phyloP scores from a whole-genome alignment of 192 early-diverging fungal genomes.

The Podila epicladia region DNA sequence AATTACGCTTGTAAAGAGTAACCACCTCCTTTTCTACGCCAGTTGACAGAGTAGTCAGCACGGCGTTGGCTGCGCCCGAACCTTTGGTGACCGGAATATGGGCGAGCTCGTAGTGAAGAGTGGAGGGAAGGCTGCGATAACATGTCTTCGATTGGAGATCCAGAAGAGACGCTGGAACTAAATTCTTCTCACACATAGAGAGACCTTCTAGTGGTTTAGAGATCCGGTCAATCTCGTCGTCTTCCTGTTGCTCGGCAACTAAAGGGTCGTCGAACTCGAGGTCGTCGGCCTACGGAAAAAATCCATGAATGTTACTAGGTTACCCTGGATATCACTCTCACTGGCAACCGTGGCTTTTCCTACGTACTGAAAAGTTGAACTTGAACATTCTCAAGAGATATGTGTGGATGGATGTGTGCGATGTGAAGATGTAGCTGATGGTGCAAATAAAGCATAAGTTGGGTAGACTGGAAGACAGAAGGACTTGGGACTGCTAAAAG shows the following conservation, averaged over 20 bases:
- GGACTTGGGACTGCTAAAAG: constrained; percentile 8
- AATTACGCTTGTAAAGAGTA: constrained; percentile 72
- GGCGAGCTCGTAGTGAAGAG: constrained; percentile 41
- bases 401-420: background rate
- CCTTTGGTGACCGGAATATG: constrained; percentile 36
- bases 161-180: constrained; percentile 33
- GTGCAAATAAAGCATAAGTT: constrained; percentile 1
- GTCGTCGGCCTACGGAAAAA: constrained; percentile 29
- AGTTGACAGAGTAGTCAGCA: constrained; percentile 19
- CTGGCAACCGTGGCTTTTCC: too few species aligned
- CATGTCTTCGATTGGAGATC: constrained; percentile 24
- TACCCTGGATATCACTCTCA: too few species aligned
- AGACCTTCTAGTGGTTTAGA: constrained; percentile 23
- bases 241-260: constrained; percentile 17
- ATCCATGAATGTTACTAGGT: background rate
- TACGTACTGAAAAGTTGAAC: constrained; percentile 48
- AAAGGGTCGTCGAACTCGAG: constrained; percentile 39
- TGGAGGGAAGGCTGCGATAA: constrained; percentile 23
- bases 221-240: constrained; percentile 17
- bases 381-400: constrained; percentile 31
- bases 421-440: background rate
- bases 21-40: constrained; percentile 33
- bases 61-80: constrained; percentile 26
- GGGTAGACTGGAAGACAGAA: background rate
- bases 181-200: constrained; percentile 4